Conservation (phyloP, 345 rosid genomes). For the Microthlaspi erraticum region DNA sequence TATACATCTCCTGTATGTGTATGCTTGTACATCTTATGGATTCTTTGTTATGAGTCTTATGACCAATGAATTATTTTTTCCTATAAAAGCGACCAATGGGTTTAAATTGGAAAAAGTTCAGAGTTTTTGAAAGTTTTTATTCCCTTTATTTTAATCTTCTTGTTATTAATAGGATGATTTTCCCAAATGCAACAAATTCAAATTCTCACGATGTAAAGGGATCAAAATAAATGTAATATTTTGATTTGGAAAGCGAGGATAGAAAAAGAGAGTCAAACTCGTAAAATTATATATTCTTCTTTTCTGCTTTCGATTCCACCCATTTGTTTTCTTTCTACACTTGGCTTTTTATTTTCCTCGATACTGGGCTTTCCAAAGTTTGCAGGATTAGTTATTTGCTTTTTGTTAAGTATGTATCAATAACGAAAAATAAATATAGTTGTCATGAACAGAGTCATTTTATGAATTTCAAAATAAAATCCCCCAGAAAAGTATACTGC, state of each 20-base stretch:
- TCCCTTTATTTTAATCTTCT: no score
- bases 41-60: constrained; percentile 33
- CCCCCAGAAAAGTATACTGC: no score
- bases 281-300: not conserved
- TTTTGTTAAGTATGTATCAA: constrained; percentile 6
- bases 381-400: not conserved
- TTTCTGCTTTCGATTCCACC: constrained; percentile 24
- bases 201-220: not conserved
- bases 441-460: no score
- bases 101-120: no score
- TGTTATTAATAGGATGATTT: no score
- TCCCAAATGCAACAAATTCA: constrained; percentile 3
- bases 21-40: constrained; percentile 27
- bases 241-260: not conserved
- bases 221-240: not conserved
- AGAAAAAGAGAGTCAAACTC: constrained; percentile 30
- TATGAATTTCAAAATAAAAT: no score
- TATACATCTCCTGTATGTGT: no score
- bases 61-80: not conserved
- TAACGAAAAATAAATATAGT: no score
- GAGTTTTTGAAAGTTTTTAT: no score
- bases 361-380: not conserved
- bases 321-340: constrained; percentile 10
- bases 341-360: constrained; percentile 5
- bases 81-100: constrained; percentile 17